Conservation (phyloP, 2,329 filamentous ascomycete species). For the Niveomyces coronatus region DNA sequence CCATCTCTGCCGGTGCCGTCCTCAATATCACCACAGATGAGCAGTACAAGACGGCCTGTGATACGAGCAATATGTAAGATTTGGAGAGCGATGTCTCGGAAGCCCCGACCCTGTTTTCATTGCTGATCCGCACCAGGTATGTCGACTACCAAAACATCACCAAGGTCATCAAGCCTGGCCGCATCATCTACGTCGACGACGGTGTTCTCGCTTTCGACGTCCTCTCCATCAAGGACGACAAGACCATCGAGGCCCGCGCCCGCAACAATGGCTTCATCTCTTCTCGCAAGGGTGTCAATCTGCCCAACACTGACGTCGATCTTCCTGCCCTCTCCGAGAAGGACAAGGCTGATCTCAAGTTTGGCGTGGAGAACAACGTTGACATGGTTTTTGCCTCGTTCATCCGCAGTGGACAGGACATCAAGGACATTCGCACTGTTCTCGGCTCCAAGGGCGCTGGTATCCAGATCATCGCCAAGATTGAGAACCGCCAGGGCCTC, state of each 20-base stretch:
- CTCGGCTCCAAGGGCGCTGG: constrained; percentile 86
- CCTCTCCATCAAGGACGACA: constrained; percentile 72
- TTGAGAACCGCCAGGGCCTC: constrained; percentile 98
- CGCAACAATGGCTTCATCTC: constrained; percentile 99
- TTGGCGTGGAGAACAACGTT: constrained; percentile 96
- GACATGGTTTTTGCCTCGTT: constrained; percentile 99
- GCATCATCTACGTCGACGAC: constrained; percentile 96
- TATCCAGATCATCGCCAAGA: constrained; percentile 99
- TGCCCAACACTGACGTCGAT: constrained; percentile 97
- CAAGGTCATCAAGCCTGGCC: constrained; percentile 86
- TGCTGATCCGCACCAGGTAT: constrained; percentile 47
- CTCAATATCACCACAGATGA: constrained; percentile 98
- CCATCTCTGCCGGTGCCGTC: constrained; percentile 72
- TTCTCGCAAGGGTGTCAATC: constrained; percentile 98
- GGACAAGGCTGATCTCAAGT: constrained; percentile 86
- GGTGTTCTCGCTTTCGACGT: constrained; percentile 97
- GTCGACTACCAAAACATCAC: constrained; percentile 99
- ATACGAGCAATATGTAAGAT: constrained; percentile 86
- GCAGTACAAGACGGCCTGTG: constrained; percentile 71
- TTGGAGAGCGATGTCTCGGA: too few species aligned
- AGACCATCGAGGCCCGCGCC: constrained; percentile 78
- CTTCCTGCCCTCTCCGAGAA: constrained; percentile 96
- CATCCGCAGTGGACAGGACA: constrained; percentile 89
- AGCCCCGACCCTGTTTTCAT: neutral
- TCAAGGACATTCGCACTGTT: constrained; percentile 82